Evolutionary conservation across 164 flowering plant species (phyloP).

Genomic region (Liriodendron chinense): DNA sequence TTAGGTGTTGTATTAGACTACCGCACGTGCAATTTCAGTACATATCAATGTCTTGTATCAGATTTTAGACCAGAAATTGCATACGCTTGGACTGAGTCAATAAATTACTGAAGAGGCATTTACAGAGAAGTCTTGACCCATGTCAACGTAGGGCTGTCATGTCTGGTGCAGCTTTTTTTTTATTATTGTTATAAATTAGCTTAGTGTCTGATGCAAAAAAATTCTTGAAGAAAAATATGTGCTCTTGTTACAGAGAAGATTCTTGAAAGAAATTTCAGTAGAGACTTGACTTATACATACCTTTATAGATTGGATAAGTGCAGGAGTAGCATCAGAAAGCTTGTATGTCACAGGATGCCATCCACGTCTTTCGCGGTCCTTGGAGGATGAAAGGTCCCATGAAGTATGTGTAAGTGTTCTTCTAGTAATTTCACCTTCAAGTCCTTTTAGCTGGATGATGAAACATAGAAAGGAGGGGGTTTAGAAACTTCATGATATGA

Average conservation of each 20-base stretch:
- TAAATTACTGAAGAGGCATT: too few species aligned
- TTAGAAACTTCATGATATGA: neutral
- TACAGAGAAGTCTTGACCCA: too few species aligned
- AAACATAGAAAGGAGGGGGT: neutral
- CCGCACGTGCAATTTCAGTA: too few species aligned
- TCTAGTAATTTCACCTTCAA: slow-evolving; percentile 50
- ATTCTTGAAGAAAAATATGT: neutral
- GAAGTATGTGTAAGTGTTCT: slow-evolving; percentile 46
- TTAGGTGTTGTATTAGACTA: too few species aligned
- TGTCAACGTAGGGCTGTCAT: neutral
- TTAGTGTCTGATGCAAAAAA: neutral
- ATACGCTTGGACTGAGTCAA: too few species aligned
- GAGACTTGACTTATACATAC: slow-evolving; percentile 13
- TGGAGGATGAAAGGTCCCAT: slow-evolving; percentile 85
- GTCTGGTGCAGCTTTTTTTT: neutral
- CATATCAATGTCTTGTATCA: too few species aligned
- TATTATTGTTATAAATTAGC: neutral
- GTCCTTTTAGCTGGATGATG: slow-evolving; percentile 63
- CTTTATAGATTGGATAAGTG: slow-evolving; percentile 53
- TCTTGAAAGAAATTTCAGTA: neutral
- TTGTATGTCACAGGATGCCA: slow-evolving; percentile 97
- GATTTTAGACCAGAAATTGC: too few species aligned
- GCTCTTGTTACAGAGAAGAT: neutral
- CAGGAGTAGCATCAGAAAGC: slow-evolving; percentile 80
- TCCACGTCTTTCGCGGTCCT: slow-evolving; percentile 68